Evolutionary conservation across 768 basidiomycete species (phyloP), one percentile per base, ranked within the genome.

Genomic region (Pleurotus platypus): DNA sequence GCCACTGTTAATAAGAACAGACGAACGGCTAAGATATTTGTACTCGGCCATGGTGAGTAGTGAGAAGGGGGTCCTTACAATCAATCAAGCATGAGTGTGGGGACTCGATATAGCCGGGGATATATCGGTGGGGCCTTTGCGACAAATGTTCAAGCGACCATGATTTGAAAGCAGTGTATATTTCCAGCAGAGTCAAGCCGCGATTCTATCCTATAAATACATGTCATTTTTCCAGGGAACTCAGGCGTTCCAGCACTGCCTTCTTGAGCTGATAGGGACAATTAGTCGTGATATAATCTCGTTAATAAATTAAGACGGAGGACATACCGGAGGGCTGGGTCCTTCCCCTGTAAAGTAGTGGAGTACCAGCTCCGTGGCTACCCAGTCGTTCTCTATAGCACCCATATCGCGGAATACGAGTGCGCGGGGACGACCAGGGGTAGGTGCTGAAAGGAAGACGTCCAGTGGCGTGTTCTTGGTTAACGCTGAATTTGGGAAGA

Each of bases 381-480:
- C 79, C 89, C 89, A 92, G 61, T 84, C 79, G 64, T 75, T 83
- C 61, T 89, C 84, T 20, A 94, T 76, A 0, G 78, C 70, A 35
- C 92, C 92, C 48, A 94, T 69, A 64, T 92, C 90, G 42, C 86
- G 78, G 66, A 90, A 83, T 16, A 89, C 74, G 46, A 91, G 67
- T 16, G 76, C 72, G 26, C 89, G 80, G 20, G 76, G 79, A 57
- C 72, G 75, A 16, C 72, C 75, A 8, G 77, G 67, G 15, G 77
- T 74, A 13, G 89, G 88, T 2, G 83, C 78, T 2, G 84, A 74
- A 40, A 91, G 73, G 47, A 87, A 78, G 39, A 92, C 78, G 63
- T 92, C 90, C 22, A 92, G 74, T 9, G 89, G 80, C 5, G 77
- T 72, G 61, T 84, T 81, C 64, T 91, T 91, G n/a, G 72, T 67